A percentile compares a stretch with the other conserved stretches of the same genome.
Conservation (phyloP, 139 green algal species). For the Marvania coccoides region DNA sequence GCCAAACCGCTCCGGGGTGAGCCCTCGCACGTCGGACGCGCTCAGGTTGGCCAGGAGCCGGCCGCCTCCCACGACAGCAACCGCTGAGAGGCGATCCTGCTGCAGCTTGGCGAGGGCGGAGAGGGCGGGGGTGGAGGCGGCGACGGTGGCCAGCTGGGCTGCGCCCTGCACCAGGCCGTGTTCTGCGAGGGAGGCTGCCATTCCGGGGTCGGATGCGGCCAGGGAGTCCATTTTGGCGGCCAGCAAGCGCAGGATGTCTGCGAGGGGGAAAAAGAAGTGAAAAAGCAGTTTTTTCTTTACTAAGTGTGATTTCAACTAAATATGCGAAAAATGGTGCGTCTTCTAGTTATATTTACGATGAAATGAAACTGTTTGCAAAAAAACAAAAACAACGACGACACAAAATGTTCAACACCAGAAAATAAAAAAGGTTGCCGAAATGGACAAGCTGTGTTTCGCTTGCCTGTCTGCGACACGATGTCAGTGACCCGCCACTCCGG, state of each 20-base stretch:
- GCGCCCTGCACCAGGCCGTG: slow-evolving; percentile 15
- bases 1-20: slow-evolving; percentile 26
- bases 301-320: too few species aligned
- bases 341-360: too few species aligned
- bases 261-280: too few species aligned
- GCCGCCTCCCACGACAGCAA: slow-evolving; percentile 7
- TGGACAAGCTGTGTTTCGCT: too few species aligned
- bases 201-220: background rate
- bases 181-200: background rate
- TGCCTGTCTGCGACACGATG: slow-evolving; percentile 1
- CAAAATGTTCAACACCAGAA: too few species aligned
- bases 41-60: slow-evolving; percentile 14
- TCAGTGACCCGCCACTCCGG: slow-evolving; percentile 28
- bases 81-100: background rate
- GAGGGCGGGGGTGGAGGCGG: slow-evolving; percentile 9
- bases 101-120: slow-evolving; percentile 18
- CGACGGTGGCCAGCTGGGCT: background rate
- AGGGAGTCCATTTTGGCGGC: slow-evolving; percentile 1
- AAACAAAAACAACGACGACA: too few species aligned
- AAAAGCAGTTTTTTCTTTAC: too few species aligned
- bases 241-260: slow-evolving; percentile 12
- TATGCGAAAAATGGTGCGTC: too few species aligned
- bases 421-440: too few species aligned
- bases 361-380: too few species aligned
- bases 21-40: slow-evolving; percentile 15